These are phyloP conservation scores for Moricandia moricandioides DNA, from an alignment of 345 rosid species.

Conservation along the genomic window DNA sequence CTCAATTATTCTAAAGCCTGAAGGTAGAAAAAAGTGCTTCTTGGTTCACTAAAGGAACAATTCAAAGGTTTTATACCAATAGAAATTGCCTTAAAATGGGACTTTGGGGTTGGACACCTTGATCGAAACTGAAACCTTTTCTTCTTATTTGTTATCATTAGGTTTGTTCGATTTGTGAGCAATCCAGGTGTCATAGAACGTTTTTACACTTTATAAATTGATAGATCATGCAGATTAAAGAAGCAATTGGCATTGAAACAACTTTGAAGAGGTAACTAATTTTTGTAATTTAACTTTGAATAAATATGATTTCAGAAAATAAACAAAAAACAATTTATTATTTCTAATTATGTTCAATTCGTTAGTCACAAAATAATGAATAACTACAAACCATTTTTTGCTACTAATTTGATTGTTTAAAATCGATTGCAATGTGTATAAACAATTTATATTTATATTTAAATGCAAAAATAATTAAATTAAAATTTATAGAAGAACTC, in stretches of 20 bases:
- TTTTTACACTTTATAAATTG: constrained; percentile 59
- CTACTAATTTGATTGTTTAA: background rate
- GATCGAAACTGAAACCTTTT: background rate
- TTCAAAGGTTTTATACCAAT: constrained; percentile 54
- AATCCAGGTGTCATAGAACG: constrained; percentile 89
- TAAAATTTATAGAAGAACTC: too few species aligned
- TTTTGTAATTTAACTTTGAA: constrained; percentile 46
- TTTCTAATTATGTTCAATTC: background rate
- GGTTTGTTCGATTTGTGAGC: constrained; percentile 97
- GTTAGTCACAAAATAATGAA: background rate
- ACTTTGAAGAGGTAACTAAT: constrained; percentile 45
- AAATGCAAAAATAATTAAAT: too few species aligned
- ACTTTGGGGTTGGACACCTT: background rate
- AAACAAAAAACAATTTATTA: too few species aligned
- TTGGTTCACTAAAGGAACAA: constrained; percentile 85
- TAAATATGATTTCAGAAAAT: background rate
- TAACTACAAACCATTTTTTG: background rate
- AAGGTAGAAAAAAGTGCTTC: constrained; percentile 46
- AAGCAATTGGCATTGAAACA: constrained; percentile 58
- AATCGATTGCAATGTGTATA: too few species aligned
- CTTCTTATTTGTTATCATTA: constrained; percentile 28
- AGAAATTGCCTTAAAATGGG: background rate
- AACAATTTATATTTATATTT: too few species aligned
- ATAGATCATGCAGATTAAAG: constrained; percentile 62
- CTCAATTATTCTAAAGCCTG: constrained; percentile 84